A percentile compares a stretch with the other conserved stretches of the same genome.
phyloP scores from a whole-genome alignment of 1,284 basidiomycete species.

The Naganishia sp. region DNA sequence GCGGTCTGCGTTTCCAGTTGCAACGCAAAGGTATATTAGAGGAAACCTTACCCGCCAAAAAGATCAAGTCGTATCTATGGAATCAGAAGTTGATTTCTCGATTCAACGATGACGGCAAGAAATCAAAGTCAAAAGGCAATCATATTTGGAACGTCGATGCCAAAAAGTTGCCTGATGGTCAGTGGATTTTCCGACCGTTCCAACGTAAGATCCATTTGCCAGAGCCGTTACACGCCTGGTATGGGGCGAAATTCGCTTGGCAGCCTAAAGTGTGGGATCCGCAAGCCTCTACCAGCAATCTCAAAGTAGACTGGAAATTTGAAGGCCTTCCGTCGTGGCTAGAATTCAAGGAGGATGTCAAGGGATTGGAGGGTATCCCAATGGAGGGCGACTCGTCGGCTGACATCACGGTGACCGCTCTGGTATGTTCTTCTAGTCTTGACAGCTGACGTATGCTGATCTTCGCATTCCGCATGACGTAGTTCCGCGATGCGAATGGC shows the following conservation, averaged over 20 bases:
- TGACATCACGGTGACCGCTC: slow-evolving; percentile 25
- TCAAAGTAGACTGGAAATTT: slow-evolving; percentile 68
- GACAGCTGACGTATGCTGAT: neutral
- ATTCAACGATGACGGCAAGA: slow-evolving; percentile 99
- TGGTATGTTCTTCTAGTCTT: slow-evolving; percentile 5
- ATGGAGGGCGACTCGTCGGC: slow-evolving; percentile 21
- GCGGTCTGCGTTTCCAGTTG: slow-evolving; percentile 34
- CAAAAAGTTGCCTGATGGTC: slow-evolving; percentile 71
- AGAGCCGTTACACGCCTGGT: slow-evolving; percentile 67
- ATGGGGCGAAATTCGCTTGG: slow-evolving; percentile 58
- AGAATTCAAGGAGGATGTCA: slow-evolving; percentile 75
- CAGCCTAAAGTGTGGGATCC: slow-evolving; percentile 96
- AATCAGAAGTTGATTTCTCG: slow-evolving; percentile 85
- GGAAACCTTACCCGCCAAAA: slow-evolving; percentile 58
- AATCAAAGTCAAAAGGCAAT: slow-evolving; percentile 98
- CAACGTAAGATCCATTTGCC: slow-evolving; percentile 78
- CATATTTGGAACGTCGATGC: slow-evolving; percentile 99
- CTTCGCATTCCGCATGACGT: neutral
- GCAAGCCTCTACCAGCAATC: slow-evolving; percentile 76
- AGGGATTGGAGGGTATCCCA: slow-evolving; percentile 65
- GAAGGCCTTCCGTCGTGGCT: slow-evolving; percentile 79
- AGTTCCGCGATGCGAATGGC: slow-evolving; percentile 20
- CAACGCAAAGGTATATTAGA: slow-evolving; percentile 56
- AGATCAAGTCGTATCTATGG: slow-evolving; percentile 98
- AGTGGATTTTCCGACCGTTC: slow-evolving; percentile 92